Percentiles rank a stretch among this genome's conserved stretches.
These are phyloP conservation scores for Diutina scorzettiae DNA, from an alignment of 1,139 yeast species.

Conservation along the genomic window DNA sequence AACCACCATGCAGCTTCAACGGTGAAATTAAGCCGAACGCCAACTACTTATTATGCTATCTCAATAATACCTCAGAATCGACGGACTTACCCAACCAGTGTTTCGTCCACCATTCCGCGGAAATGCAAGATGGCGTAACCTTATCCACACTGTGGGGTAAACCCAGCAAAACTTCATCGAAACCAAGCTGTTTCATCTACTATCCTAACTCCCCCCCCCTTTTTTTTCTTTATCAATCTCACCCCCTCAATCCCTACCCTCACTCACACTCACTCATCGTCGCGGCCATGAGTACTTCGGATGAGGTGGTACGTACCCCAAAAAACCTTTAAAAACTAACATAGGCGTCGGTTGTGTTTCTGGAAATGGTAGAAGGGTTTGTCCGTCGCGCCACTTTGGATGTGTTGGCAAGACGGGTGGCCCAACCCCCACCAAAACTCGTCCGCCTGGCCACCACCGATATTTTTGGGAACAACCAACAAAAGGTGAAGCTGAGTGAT, in stretches of 20 bases:
- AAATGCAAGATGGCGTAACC: too few relatives aligned
- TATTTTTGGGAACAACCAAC: conserved; percentile 31
- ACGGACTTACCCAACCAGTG: too few relatives aligned
- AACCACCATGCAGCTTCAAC: too few relatives aligned
- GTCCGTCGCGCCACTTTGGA: conserved; percentile 4
- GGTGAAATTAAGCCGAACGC: too few relatives aligned
- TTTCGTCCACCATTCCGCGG: too few relatives aligned
- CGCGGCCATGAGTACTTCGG: conserved; percentile 4
- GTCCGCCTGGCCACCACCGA: conserved; percentile 16
- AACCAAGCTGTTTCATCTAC: too few relatives aligned
- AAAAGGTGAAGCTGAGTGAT: conserved; percentile 27
- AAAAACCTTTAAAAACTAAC: background rate
- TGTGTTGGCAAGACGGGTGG: conserved; percentile 2
- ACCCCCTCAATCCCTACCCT: background rate
- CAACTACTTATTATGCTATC: too few relatives aligned
- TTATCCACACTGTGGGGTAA: too few relatives aligned
- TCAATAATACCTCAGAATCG: too few relatives aligned
- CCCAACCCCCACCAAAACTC: conserved; percentile 5
- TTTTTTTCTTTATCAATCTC: background rate
- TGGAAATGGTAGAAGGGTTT: conserved; percentile 4
- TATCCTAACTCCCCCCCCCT: too few relatives aligned
- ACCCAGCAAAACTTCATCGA: too few relatives aligned
- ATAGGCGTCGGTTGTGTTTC: conserved; percentile 3
- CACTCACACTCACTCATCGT: background rate
- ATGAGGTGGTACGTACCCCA: conserved; percentile 5